Evolutionary conservation across 805 yeast genomes (phyloP).

Genomic region (Starmera dryadoides): DNA sequence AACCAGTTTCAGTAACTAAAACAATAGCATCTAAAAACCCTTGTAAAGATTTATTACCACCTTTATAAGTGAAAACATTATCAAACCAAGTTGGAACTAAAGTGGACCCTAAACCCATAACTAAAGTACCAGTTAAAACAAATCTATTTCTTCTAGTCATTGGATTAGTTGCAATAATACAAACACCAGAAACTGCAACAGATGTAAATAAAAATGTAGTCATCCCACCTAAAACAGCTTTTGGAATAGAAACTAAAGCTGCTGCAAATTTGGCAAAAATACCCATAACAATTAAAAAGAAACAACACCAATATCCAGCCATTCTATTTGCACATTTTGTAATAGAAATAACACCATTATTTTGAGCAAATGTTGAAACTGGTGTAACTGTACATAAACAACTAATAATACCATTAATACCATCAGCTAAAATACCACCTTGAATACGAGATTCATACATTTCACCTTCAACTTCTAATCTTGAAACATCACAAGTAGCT

Average conservation of each 20-base stretch:
- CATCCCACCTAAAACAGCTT: conserved; percentile 84
- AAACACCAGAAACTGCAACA: conserved; percentile 69
- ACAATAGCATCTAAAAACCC: conserved; percentile 65
- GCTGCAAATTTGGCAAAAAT: conserved; percentile 82
- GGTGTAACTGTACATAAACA: conserved; percentile 84
- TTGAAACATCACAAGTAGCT: conserved; percentile 87
- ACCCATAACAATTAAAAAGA: conserved; percentile 82
- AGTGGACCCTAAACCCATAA: conserved; percentile 63
- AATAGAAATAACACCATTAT: conserved; percentile 89
- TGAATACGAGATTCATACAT: conserved; percentile 79
- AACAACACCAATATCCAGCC: conserved; percentile 75
- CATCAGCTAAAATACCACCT: conserved; percentile 91
- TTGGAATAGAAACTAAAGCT: conserved; percentile 79
- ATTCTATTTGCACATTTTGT: conserved; percentile 86
- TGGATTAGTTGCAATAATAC: conserved; percentile 44
- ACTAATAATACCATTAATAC: conserved; percentile 69
- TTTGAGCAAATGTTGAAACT: conserved; percentile 88
- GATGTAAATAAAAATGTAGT: conserved; percentile 70
- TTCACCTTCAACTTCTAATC: conserved; percentile 78
- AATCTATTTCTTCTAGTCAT: conserved; percentile 71
- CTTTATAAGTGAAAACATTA: conserved; percentile 56
- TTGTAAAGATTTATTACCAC: conserved; percentile 42
- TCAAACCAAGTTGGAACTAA: conserved; percentile 62
- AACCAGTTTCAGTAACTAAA: conserved; percentile 66
- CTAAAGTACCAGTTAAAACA: conserved; percentile 53